Base-by-base conservation (phyloP, 2,329 filamentous ascomycete species). In the Diaporthe caulivora region DNA sequence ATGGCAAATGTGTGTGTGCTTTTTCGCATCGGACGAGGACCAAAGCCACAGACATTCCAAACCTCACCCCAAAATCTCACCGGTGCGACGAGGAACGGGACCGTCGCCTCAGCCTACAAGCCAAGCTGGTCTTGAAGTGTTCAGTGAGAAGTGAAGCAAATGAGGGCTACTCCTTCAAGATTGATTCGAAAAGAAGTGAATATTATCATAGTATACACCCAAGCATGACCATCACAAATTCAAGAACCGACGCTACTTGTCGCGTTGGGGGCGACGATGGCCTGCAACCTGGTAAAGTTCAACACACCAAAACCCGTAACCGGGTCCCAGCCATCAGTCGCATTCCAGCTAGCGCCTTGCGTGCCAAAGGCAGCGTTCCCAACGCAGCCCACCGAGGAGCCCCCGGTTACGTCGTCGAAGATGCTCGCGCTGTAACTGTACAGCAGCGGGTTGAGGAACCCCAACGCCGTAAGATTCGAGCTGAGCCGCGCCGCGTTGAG, bases 381-480 rank as follows among this genome's bases (percentile, higher is more conserved):
- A 7, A 31, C 53, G 68, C 81, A 82, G 6, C 81, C 81, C 0
- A 57, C 42, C 34, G 77, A 75, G 2, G 71, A 62, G 0, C 80
- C 80, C 2, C 29, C 26, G 1, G 77, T 79, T 17, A 82, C 78
- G 54, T 82, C 80, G 1, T 72, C 79, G 17, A 81, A 77, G 0
- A 77, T 78, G 0, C 73, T 76, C 10, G 77, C 73, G 31, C 78
- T 72, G 17, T 31, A 10, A 26, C 77, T 78, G 76, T 84, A 84
- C 54, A 84, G 76, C 79, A 80, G 82, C 0, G 85, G 85, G 72
- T 87, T 87, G 4, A 87, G 77, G 73, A 87, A 87, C 1, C 86
- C 85, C 21, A 87, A 78, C 2, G 83, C 80, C 1, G 80, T 64
- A 76, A 81, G 78, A 0, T 80, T 81, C 26, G 79, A 77, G 7